These are phyloP conservation scores for Candida buenavistaensis DNA, from an alignment of 1,139 yeast genomes.

Conservation along the genomic window DNA sequence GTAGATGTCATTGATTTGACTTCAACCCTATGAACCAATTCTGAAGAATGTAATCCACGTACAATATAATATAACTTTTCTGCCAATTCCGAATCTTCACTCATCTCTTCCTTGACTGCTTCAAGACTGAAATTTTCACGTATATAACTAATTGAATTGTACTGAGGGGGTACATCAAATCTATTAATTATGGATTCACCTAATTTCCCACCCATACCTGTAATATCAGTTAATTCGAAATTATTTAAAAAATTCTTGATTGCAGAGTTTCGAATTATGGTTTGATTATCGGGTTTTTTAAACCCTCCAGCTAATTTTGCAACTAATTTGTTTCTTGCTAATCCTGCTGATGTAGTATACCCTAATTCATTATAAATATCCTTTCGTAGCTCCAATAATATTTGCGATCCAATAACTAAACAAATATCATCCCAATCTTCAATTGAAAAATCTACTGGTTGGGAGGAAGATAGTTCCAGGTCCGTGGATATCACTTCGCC, in stretches of 20 bases:
- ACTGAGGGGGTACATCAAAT: constrained; percentile 44
- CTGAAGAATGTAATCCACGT: constrained; percentile 58
- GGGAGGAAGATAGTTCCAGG: constrained; percentile 12
- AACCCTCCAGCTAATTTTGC: constrained; percentile 91
- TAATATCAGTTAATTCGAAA: constrained; percentile 71
- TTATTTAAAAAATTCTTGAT: constrained; percentile 54
- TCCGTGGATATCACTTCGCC: constrained; percentile 26
- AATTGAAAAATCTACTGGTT: constrained; percentile 12
- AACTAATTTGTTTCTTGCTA: constrained; percentile 70
- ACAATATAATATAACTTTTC: constrained; percentile 56
- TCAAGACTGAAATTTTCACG: constrained; percentile 43
- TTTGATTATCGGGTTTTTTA: constrained; percentile 84
- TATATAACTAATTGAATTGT: constrained; percentile 44
- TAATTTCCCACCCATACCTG: constrained; percentile 89
- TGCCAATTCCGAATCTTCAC: constrained; percentile 47
- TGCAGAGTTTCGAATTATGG: constrained; percentile 57
- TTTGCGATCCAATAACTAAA: constrained; percentile 62
- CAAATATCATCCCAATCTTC: constrained; percentile 87
- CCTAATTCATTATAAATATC: constrained; percentile 56
- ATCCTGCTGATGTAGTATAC: constrained; percentile 89
- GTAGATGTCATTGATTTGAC: constrained; percentile 87
- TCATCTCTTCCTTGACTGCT: constrained; percentile 32
- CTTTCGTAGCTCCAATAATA: constrained; percentile 54
- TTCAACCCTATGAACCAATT: constrained; percentile 57
- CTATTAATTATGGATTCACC: constrained; percentile 61